Conservation (phyloP, 768 basidiomycete genomes). For the Tephrocybe sp. region DNA sequence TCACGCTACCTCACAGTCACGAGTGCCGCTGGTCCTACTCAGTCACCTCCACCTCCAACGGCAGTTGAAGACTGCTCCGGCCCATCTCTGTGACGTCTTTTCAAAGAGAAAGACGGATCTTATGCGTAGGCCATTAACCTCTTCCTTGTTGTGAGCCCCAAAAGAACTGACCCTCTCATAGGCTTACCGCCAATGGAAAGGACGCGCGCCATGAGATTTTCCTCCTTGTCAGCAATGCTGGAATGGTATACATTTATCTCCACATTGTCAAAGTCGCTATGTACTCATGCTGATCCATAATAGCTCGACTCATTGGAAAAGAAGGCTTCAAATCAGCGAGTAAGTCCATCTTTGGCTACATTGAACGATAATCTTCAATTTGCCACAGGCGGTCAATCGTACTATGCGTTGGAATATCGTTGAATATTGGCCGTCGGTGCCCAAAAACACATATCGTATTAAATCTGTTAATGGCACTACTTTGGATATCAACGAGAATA, state of each 20-base stretch:
- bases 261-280: not conserved
- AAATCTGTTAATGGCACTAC: slow-evolving; percentile 3
- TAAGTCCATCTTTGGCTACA: not conserved
- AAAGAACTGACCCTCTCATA: not conserved
- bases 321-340: not conserved
- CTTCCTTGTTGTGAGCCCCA: not conserved
- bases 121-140: not conserved
- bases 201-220: not conserved
- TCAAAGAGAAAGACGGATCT: slow-evolving; percentile 4
- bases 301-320: not conserved
- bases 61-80: not conserved
- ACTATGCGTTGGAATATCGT: slow-evolving; percentile 6
- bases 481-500: slow-evolving; percentile 1
- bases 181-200: not conserved
- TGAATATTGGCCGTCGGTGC: slow-evolving; percentile 7
- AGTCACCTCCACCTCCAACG: not conserved
- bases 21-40: not conserved
- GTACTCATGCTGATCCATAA: not conserved
- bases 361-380: not conserved
- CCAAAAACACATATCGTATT: slow-evolving; percentile 8
- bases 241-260: not conserved
- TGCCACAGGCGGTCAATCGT: not conserved
- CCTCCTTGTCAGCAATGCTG: slow-evolving; percentile 2
- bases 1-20: not conserved
- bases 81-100: not conserved